Percentiles rank a stretch among this genome's conserved stretches.
These are phyloP conservation scores for Misopates orontium DNA, from an alignment of 257 asterid genomes.

Conservation along the genomic window DNA sequence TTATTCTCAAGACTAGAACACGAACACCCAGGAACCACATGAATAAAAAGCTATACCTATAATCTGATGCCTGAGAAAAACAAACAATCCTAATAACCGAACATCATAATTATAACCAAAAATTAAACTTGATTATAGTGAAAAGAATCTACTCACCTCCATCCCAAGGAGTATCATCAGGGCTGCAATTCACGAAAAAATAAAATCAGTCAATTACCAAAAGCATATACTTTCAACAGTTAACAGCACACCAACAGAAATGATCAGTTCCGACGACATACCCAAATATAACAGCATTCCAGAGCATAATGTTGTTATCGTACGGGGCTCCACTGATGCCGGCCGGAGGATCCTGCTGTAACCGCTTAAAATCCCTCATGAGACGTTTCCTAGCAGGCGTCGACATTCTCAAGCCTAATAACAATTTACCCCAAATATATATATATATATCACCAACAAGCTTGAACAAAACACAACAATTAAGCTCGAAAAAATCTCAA, in stretches of 20 bases:
- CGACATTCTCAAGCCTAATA: conserved; percentile 52
- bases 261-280: conserved; percentile 21
- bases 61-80: background rate
- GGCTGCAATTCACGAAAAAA: conserved; percentile 56
- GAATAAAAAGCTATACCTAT: background rate
- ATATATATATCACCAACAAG: no score
- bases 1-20: background rate
- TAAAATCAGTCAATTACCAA: conserved; percentile 18
- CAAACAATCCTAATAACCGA: background rate
- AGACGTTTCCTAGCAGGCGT: conserved; percentile 85
- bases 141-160: conserved; percentile 65
- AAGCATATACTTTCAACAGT: background rate
- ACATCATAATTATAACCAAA: background rate
- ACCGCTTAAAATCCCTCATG: conserved; percentile 95
- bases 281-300: conserved; percentile 98
- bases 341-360: conserved; percentile 95
- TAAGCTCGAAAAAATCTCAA: no score
- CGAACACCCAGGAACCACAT: background rate
- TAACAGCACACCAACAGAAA: conserved; percentile 8
- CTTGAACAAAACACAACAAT: no score
- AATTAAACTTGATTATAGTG: background rate
- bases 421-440: no score
- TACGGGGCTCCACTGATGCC: conserved; percentile 97
- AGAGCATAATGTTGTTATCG: conserved; percentile 85
- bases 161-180: conserved; percentile 97